phyloP scores from a whole-genome alignment of 768 basidiomycete genomes.

The Stropharia rugosoannulata region DNA sequence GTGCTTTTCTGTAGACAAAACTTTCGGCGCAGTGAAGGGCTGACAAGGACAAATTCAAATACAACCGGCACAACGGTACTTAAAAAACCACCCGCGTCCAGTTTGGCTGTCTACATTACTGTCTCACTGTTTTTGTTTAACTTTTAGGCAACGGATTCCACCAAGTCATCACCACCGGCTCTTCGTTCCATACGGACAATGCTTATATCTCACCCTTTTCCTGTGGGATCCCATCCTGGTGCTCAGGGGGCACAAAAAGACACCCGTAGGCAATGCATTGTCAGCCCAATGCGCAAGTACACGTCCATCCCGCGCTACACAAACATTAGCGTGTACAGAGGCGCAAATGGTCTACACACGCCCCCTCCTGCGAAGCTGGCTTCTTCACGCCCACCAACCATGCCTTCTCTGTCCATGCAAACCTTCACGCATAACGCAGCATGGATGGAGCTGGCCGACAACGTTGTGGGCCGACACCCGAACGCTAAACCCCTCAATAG shows the following conservation, averaged over 20 bases:
- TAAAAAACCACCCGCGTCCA: neutral
- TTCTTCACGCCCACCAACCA: neutral
- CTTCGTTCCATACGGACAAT: neutral
- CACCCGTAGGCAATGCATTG: slow-evolving; percentile 6
- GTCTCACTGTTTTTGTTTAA: no score
- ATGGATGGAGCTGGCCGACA: slow-evolving; percentile 24
- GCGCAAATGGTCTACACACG: slow-evolving; percentile 5
- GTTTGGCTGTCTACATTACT: neutral
- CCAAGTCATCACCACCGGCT: neutral
- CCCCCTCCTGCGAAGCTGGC: slow-evolving; percentile 2
- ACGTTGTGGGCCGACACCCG: slow-evolving; percentile 24
- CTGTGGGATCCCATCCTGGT: neutral
- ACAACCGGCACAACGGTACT: neutral
- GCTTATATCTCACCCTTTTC: neutral
- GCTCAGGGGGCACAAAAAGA: neutral
- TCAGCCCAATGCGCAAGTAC: slow-evolving; percentile 14
- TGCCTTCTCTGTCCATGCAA: neutral
- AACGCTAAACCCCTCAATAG: slow-evolving; percentile 16
- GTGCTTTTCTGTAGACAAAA: slow-evolving; percentile 11
- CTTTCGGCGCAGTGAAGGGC: neutral
- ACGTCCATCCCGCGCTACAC: slow-evolving; percentile 12
- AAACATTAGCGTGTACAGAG: slow-evolving; percentile 2
- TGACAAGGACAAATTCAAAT: slow-evolving; percentile 4
- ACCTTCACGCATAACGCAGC: slow-evolving; percentile 15
- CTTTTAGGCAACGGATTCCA: neutral